Percentiles rank a stretch among this genome's conserved stretches.
phyloP scores from a whole-genome alignment of 495 filamentous ascomycete species.

The Aspergillus avenaceus region DNA sequence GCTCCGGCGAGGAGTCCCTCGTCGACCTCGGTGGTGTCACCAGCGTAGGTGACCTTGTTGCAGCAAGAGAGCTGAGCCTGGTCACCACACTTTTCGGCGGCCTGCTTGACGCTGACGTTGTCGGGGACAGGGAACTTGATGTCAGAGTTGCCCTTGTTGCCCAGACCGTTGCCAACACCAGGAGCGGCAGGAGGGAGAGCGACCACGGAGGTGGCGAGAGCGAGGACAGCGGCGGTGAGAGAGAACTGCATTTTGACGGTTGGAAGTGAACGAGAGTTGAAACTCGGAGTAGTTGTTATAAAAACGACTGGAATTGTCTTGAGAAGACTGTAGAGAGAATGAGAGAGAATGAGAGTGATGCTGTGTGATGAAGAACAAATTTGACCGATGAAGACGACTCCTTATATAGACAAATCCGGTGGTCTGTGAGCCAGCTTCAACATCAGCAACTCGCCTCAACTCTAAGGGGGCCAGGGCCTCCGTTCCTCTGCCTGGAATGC shows the following conservation, averaged over 20 bases:
- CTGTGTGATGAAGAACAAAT: slow-evolving; percentile 31
- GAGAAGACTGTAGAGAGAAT: slow-evolving; percentile 28
- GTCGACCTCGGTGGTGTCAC: slow-evolving; percentile 31
- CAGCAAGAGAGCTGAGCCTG: slow-evolving; percentile 45
- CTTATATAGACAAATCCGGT: slow-evolving; percentile 36
- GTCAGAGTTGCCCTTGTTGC: slow-evolving; percentile 28
- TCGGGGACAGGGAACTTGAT: slow-evolving; percentile 31
- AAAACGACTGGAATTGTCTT: slow-evolving; percentile 12
- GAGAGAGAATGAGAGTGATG: slow-evolving; percentile 23
- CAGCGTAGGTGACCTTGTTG: slow-evolving; percentile 44
- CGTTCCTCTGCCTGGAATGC: slow-evolving; percentile 29
- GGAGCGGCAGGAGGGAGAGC: slow-evolving; percentile 20
- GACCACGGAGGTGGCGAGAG: slow-evolving; percentile 25
- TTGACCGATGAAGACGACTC: slow-evolving; percentile 10
- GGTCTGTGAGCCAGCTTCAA: slow-evolving; percentile 17
- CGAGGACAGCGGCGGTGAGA: slow-evolving; percentile 24
- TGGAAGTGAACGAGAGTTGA: slow-evolving; percentile 29
- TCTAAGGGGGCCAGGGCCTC: slow-evolving; percentile 6
- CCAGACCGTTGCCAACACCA: slow-evolving; percentile 16
- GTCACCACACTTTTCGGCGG: slow-evolving; percentile 44
- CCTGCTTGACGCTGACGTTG: slow-evolving; percentile 44
- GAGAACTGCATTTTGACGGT: slow-evolving; percentile 39
- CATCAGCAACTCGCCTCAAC: not conserved
- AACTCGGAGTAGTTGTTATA: slow-evolving; percentile 21
- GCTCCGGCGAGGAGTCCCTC: slow-evolving; percentile 27